Conservation (phyloP, 2,329 filamentous ascomycete genomes). For the Neurospora sp. region DNA sequence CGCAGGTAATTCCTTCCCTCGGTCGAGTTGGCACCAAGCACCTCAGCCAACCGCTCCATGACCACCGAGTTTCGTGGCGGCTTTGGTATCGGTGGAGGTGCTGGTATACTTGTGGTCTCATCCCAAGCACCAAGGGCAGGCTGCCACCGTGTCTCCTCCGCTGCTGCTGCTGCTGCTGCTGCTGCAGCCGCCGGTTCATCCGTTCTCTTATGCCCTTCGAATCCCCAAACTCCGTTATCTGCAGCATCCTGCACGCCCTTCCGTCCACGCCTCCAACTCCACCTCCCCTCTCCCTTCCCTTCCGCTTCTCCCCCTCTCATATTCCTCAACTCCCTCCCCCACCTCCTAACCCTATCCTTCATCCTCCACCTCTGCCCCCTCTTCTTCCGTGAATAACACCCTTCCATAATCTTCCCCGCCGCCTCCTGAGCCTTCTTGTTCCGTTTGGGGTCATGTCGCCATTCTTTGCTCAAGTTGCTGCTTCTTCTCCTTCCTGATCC, state of each 20-base stretch:
- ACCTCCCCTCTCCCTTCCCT: background rate
- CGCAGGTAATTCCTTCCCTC: no score
- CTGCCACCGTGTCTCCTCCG: background rate
- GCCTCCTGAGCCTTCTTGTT: background rate
- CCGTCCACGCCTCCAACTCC: background rate
- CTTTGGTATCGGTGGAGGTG: background rate
- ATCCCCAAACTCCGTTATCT: background rate
- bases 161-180: background rate
- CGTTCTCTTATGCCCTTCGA: background rate
- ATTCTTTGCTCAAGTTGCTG: background rate
- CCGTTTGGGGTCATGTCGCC: background rate
- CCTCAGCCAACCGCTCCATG: background rate
- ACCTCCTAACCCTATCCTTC: background rate
- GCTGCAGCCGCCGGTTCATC: background rate
- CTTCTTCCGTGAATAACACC: background rate
- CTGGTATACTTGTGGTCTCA: background rate
- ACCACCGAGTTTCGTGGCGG: background rate
- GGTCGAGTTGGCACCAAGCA: background rate
- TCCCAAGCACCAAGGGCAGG: background rate
- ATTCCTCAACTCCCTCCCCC: background rate
- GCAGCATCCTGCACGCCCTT: background rate
- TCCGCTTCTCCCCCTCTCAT: background rate
- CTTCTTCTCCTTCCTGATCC: background rate
- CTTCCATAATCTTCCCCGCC: background rate
- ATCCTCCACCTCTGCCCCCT: background rate